Base-by-base conservation (phyloP, 352 stramenopile genomes). In the Phytophthora pini region DNA sequence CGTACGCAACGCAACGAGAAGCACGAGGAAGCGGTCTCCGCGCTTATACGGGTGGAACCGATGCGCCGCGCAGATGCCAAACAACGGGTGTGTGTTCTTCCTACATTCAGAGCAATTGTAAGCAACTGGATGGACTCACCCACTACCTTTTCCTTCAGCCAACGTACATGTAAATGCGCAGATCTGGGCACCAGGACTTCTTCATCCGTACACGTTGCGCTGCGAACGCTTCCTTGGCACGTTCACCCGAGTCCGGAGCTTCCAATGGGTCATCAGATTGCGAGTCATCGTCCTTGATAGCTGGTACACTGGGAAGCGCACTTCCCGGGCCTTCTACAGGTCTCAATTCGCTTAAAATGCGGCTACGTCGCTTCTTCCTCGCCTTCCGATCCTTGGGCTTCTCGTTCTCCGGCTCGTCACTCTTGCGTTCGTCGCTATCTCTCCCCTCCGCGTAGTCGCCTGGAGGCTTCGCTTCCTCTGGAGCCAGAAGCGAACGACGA, bases 141-240 rank as follows among this genome's bases (percentile, higher is more conserved):
- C 47, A 50, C 31, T 36, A 20, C 17, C 5, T 56, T 31, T 38
- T 2, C 34, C 17, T 29, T 31, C n/a, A 38, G 1, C 22, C 1
- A 63, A 76, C 75, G 43, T 73, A 86, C 77, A 88, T 90, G 81
- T 87, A 90, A 59, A 80, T 74, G 62, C 74, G 75, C 40, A 88
- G 57, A 61, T 90, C 81, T 1, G 69, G 52, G 27, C 61, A 52
- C 73, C 73, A 87, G 22, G 45, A 34, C 48, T 77, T 72, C 45
- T 77, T 67, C 56, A 84, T 68, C 24, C 78, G 71, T 11, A 89
- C 80, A 44, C 80, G 76, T 57, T 81, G 70, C 5, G 76, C 65
- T 12, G 80, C 74, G 29, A 89, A 89, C n/a, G 76, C 74, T 32
- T 81, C 67, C 44, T 74, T 56, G 44, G 69, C 69, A 58, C 76